Conservation (phyloP, 1,284 basidiomycete genomes). For the Marasmius sp. region DNA sequence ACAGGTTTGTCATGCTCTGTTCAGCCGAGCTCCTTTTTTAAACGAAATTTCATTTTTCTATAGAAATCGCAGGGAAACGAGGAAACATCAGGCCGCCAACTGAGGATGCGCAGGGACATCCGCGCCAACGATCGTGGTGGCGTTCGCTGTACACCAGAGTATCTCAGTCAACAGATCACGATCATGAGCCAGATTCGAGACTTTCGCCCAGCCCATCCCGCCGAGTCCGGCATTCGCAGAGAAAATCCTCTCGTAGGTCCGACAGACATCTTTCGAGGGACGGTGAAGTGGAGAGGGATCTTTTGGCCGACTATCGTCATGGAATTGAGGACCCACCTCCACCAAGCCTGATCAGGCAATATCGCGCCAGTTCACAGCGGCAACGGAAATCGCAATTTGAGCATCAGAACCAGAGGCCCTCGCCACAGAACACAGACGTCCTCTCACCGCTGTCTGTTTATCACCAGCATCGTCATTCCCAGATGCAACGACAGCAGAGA, state of each 20-base stretch:
- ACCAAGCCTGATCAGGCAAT: conserved; percentile 19
- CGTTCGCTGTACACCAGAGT: conserved; percentile 50
- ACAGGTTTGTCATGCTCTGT: conserved; percentile 25
- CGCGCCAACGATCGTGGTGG: conserved; percentile 53
- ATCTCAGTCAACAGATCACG: conserved; percentile 42
- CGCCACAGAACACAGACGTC: conserved; percentile 6
- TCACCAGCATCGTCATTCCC: conserved; percentile 4
- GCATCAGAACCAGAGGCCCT: neutral
- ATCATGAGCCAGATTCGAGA: conserved; percentile 22
- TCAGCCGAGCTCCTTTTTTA: neutral
- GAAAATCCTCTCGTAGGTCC: conserved; percentile 2
- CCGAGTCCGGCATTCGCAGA: conserved; percentile 3
- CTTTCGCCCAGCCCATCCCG: conserved; percentile 9
- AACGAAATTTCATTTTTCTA: neutral
- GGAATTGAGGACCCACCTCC: conserved; percentile 22
- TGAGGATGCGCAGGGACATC: conserved; percentile 12
- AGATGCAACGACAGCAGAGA: conserved; percentile 1
- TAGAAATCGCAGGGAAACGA: conserved; percentile 21
- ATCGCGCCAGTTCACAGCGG: conserved; percentile 4
- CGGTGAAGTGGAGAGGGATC: conserved; percentile 6
- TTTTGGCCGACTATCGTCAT: conserved; percentile 10
- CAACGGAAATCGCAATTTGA: neutral
- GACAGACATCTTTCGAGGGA: conserved; percentile 14
- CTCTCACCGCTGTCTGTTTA: conserved; percentile 9
- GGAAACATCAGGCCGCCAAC: conserved; percentile 18